Evolutionary conservation across 345 rosid genomes (phyloP).

Genomic region (Zanthoxylum bungeanum): DNA sequence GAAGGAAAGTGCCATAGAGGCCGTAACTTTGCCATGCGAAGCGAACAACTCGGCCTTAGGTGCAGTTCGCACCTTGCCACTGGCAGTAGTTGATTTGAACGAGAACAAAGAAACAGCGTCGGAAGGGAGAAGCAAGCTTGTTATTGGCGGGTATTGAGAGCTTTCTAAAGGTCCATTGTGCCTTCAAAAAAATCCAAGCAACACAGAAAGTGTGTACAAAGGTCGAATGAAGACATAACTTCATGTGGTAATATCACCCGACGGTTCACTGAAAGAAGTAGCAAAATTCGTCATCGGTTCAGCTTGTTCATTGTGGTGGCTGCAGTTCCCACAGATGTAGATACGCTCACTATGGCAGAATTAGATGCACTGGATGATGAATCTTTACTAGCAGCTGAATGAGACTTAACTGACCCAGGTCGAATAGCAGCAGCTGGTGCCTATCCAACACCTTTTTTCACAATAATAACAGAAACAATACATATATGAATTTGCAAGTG

Average conservation of each 20-base stretch:
- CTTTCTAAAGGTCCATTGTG: no score
- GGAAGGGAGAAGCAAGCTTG: conserved; percentile 45
- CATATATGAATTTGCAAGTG: no score
- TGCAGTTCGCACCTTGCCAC: conserved; percentile 85
- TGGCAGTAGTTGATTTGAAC: conserved; percentile 87
- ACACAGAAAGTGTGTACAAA: no score
- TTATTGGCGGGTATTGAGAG: no score
- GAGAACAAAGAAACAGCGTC: conserved; percentile 73
- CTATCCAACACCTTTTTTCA: no score
- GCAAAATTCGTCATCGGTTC: no score
- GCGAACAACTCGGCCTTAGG: conserved; percentile 76
- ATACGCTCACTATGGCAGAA: conserved; percentile 44
- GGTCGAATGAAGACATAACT: no score
- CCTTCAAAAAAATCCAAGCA: no score
- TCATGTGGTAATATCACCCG: no score
- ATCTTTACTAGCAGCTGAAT: conserved; percentile 36
- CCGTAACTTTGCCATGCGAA: conserved; percentile 42
- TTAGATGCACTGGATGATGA: conserved; percentile 39
- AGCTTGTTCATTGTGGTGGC: conserved; percentile 73
- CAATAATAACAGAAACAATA: no score
- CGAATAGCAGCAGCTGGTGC: conserved; percentile 61
- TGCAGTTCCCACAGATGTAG: conserved; percentile 52
- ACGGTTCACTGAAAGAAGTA: no score
- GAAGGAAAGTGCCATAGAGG: conserved; percentile 61
- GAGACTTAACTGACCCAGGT: conserved; percentile 60